phyloP scores from a whole-genome alignment of 2,329 filamentous ascomycete species.

The Cryphonectria nitschkei region DNA sequence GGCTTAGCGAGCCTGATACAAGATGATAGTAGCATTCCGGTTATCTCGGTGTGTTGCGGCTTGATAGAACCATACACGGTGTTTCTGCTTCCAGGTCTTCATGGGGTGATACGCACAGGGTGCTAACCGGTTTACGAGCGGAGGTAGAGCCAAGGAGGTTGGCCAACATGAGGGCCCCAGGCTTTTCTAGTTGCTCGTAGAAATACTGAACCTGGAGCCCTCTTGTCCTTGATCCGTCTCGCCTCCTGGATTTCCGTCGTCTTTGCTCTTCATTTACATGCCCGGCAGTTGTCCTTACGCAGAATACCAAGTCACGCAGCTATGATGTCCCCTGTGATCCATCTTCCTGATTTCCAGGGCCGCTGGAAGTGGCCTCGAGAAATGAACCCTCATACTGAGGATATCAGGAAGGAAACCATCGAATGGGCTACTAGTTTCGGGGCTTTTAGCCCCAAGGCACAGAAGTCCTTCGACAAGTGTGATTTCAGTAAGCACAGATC shows the following conservation, averaged over 20 bases:
- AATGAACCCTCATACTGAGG: slow-evolving; percentile 28
- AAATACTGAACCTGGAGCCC: background rate
- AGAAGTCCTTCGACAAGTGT: slow-evolving; percentile 32
- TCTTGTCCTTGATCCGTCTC: background rate
- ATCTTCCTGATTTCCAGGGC: slow-evolving; percentile 26
- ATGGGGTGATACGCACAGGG: background rate
- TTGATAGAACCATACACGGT: background rate
- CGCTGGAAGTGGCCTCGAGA: slow-evolving; percentile 31
- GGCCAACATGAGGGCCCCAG: background rate
- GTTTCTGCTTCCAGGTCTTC: background rate
- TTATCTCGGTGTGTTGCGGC: background rate
- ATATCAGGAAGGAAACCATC: slow-evolving; percentile 17
- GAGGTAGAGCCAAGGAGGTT: background rate
- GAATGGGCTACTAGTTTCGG: slow-evolving; percentile 31
- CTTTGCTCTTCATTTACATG: background rate
- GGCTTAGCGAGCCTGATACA: background rate
- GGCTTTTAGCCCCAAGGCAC: slow-evolving; percentile 29
- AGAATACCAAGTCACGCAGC: background rate
- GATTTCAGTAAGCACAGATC: slow-evolving; percentile 28
- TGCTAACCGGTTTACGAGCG: background rate
- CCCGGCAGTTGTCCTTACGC: background rate
- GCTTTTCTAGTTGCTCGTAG: background rate
- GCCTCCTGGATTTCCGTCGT: background rate
- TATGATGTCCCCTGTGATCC: slow-evolving; percentile 6
- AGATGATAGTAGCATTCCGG: background rate